phyloP scores from a whole-genome alignment of 1,139 yeast genomes.

The Geotrichum restrictum region DNA sequence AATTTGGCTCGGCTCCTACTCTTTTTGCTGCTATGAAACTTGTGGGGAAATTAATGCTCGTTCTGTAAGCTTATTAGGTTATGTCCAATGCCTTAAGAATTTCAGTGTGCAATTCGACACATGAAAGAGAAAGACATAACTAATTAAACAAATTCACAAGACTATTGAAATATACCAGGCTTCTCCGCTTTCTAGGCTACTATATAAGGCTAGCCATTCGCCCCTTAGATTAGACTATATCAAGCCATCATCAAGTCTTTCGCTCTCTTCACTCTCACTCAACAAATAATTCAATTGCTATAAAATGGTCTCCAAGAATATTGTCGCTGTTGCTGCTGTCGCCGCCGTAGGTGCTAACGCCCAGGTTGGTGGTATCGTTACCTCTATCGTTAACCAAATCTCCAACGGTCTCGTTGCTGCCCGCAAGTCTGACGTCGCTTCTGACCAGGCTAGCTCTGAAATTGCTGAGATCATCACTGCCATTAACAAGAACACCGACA shows the following conservation, averaged over 20 bases:
- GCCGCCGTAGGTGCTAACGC: conserved; percentile 23
- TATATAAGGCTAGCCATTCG: background rate
- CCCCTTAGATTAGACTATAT: background rate
- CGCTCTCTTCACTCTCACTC: background rate
- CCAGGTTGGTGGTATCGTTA: conserved; percentile 20
- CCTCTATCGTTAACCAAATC: conserved; percentile 21
- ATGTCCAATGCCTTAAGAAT: too few relatives aligned
- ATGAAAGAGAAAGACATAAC: too few relatives aligned
- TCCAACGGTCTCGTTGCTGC: conserved; percentile 23
- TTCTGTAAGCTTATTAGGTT: too few relatives aligned
- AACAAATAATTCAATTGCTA: background rate
- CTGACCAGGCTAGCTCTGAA: conserved; percentile 22
- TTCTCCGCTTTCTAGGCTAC: background rate
- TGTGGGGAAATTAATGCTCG: too few relatives aligned
- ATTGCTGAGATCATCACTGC: conserved; percentile 23
- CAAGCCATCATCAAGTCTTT: background rate
- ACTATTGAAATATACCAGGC: too few relatives aligned
- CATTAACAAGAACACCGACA: conserved; percentile 20
- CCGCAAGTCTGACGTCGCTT: conserved; percentile 20
- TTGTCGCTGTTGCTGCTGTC: conserved; percentile 20
- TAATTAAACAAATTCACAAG: background rate
- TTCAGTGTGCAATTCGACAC: too few relatives aligned
- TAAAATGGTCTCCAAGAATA: conserved; percentile 23
- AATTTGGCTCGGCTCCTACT: too few relatives aligned
- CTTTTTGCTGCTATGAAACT: too few relatives aligned